Evolutionary conservation across 2,329 filamentous ascomycete species (phyloP).

Genomic region (Aspergillus novoparasiticus): DNA sequence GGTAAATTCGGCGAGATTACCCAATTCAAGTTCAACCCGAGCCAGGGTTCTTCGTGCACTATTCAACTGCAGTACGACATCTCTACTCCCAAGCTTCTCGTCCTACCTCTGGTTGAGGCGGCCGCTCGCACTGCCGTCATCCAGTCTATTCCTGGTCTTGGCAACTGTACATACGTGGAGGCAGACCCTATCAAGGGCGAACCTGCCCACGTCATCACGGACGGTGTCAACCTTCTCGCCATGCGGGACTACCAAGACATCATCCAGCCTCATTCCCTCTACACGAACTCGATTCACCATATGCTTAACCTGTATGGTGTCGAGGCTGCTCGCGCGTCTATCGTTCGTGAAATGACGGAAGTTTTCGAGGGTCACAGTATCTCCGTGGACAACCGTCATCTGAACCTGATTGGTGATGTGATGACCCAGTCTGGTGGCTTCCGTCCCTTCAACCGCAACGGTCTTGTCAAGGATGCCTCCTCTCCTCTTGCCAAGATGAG

Average conservation of each 20-base stretch:
- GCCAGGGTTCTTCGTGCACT: conserved; percentile 71
- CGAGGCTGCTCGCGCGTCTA: conserved; percentile 84
- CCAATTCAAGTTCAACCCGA: conserved; percentile 78
- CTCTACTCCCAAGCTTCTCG: conserved; percentile 82
- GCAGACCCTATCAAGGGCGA: conserved; percentile 56
- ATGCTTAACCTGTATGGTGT: conserved; percentile 88
- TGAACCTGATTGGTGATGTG: conserved; percentile 93
- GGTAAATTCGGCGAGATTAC: conserved; percentile 67
- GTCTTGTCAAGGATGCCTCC: conserved; percentile 74
- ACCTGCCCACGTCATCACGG: conserved; percentile 66
- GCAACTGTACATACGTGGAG: conserved; percentile 69
- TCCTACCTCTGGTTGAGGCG: conserved; percentile 85
- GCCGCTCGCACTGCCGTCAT: conserved; percentile 78
- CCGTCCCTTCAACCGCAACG: conserved; percentile 89
- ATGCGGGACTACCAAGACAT: conserved; percentile 87
- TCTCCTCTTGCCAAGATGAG: conserved; percentile 98
- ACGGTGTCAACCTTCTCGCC: conserved; percentile 83
- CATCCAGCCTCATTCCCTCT: conserved; percentile 81
- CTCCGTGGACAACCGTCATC: conserved; percentile 83
- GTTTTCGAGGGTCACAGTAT: conserved; percentile 94
- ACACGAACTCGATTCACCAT: conserved; percentile 89
- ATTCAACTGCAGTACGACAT: conserved; percentile 82
- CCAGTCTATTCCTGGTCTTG: conserved; percentile 80
- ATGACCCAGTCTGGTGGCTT: conserved; percentile 96
- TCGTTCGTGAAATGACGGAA: conserved; percentile 79